These are phyloP conservation scores for Microbotryomycetes sp. DNA, from an alignment of 1,284 basidiomycete genomes.

Conservation along the genomic window DNA sequence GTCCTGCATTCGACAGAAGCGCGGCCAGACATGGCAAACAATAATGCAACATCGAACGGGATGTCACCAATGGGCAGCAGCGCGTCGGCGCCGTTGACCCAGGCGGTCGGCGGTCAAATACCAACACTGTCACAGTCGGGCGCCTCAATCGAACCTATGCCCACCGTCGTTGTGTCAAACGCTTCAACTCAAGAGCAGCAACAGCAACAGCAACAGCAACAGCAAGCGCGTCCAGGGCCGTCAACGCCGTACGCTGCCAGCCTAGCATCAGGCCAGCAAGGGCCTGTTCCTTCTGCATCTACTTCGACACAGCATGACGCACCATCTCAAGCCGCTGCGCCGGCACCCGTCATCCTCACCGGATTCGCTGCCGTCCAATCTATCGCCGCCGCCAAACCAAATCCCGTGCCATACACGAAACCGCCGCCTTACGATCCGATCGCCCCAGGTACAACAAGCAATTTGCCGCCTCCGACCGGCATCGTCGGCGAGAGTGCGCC, in stretches of 20 bases:
- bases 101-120: neutral
- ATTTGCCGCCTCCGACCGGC: neutral
- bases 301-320: neutral
- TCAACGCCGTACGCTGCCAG: neutral
- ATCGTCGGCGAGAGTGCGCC: neutral
- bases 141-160: neutral
- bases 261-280: neutral
- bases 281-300: neutral
- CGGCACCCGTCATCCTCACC: neutral
- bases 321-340: neutral
- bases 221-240: no score
- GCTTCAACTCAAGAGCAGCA: neutral
- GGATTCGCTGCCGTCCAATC: slow-evolving; percentile 9
- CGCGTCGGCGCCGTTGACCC: neutral
- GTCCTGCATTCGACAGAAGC: no score
- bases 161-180: neutral
- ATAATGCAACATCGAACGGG: no score
- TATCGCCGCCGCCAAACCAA: slow-evolving; percentile 12
- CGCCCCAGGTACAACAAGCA: neutral
- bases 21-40: no score
- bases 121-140: neutral
- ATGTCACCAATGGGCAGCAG: no score
- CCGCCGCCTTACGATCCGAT: slow-evolving; percentile 12
- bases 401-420: slow-evolving; percentile 15
- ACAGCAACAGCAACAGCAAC: neutral